These are phyloP conservation scores for Hortaea werneckii DNA, from an alignment of 2,329 filamentous ascomycete species.

Conservation along the genomic window DNA sequence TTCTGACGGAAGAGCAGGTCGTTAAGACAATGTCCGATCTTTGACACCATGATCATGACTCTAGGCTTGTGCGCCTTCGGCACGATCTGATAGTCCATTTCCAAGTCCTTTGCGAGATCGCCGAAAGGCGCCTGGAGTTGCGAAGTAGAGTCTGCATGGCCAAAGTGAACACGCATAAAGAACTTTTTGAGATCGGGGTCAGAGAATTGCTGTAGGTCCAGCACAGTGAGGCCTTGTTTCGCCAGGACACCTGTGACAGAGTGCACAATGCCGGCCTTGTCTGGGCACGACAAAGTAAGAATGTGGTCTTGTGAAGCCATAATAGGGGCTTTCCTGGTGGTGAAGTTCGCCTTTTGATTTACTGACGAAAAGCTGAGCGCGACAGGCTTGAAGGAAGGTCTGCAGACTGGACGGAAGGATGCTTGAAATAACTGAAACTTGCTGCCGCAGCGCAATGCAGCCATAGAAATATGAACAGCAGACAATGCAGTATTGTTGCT, in stretches of 20 bases:
- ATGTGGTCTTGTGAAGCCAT: constrained; percentile 47
- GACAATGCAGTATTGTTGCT: too few species aligned
- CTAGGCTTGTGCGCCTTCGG: constrained; percentile 59
- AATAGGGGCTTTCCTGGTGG: background rate
- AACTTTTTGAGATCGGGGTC: constrained; percentile 65
- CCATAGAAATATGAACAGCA: background rate
- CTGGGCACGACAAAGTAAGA: constrained; percentile 73
- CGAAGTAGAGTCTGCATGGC: constrained; percentile 41
- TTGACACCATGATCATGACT: constrained; percentile 81
- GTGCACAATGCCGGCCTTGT: constrained; percentile 76
- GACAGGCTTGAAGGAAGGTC: background rate
- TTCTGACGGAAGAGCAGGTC: constrained; percentile 72
- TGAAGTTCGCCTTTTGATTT: background rate
- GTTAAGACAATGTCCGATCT: constrained; percentile 78
- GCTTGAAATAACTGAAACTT: background rate
- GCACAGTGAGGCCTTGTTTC: constrained; percentile 63
- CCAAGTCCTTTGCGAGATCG: constrained; percentile 51
- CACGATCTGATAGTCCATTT: constrained; percentile 62
- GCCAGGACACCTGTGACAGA: constrained; percentile 72
- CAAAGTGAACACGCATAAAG: constrained; percentile 84
- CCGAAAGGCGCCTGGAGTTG: constrained; percentile 48
- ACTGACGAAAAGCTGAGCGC: background rate
- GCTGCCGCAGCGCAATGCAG: background rate
- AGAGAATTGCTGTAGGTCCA: constrained; percentile 77
- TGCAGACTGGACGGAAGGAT: background rate